These are phyloP conservation scores for Backusella sp. DNA, from an alignment of 192 early-diverging fungal species.

Conservation along the genomic window DNA sequence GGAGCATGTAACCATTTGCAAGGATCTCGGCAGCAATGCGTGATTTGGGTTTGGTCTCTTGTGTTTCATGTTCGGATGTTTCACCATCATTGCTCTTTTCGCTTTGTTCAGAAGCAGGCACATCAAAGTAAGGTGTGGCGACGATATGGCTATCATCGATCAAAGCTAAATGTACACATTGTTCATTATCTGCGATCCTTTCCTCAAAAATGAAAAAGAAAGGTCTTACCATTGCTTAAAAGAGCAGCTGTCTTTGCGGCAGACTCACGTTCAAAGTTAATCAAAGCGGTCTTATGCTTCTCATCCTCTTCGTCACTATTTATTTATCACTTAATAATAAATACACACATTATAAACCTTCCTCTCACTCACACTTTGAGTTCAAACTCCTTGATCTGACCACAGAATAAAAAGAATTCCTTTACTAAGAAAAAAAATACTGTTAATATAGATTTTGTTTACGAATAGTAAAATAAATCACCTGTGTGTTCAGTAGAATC, in stretches of 20 bases:
- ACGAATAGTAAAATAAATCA: no score
- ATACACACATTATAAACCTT: not conserved
- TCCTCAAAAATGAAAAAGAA: not conserved
- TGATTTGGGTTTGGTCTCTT: slow-evolving; percentile 47
- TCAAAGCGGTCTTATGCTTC: slow-evolving; percentile 51
- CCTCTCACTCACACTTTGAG: slow-evolving; percentile 47
- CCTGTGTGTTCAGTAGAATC: slow-evolving; percentile 54
- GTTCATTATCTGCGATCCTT: not conserved
- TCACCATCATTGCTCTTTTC: slow-evolving; percentile 34
- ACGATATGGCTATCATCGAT: slow-evolving; percentile 57
- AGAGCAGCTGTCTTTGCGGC: slow-evolving; percentile 67
- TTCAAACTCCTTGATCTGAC: slow-evolving; percentile 61
- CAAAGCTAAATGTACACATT: slow-evolving; percentile 36
- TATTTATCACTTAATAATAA: not conserved
- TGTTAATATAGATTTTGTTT: no score
- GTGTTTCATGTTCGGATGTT: not conserved
- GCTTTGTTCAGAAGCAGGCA: slow-evolving; percentile 2
- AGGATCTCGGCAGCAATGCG: slow-evolving; percentile 66
- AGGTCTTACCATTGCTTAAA: slow-evolving; percentile 44
- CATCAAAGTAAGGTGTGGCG: slow-evolving; percentile 46
- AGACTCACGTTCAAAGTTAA: slow-evolving; percentile 56
- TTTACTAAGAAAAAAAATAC: slow-evolving; percentile 39
- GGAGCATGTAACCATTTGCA: slow-evolving; percentile 64
- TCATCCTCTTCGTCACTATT: slow-evolving; percentile 46
- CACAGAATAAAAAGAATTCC: slow-evolving; percentile 68